Evolutionary conservation across 2,329 filamentous ascomycete genomes (phyloP).

Genomic region (Neofusicoccum cordaticola): DNA sequence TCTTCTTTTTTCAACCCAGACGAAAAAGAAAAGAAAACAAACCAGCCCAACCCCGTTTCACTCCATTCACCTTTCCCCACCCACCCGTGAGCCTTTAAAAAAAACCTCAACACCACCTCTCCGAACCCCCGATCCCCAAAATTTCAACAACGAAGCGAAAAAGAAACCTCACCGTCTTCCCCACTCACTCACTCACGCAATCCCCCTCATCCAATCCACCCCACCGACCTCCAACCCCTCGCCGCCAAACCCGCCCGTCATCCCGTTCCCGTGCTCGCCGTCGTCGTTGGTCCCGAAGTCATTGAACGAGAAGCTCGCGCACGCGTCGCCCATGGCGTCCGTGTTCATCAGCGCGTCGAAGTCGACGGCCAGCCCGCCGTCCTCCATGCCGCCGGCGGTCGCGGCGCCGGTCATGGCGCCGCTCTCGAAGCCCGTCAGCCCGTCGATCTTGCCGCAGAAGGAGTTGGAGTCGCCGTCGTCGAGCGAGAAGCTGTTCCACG

Average conservation of each 20-base stretch:
- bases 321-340: slow-evolving; percentile 39
- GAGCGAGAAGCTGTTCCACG: slow-evolving; percentile 21
- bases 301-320: slow-evolving; percentile 22
- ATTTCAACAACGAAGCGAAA: background rate
- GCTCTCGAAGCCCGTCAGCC: background rate
- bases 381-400: slow-evolving; percentile 24
- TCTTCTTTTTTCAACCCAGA: no score
- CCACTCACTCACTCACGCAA: background rate
- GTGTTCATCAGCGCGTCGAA: slow-evolving; percentile 41
- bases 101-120: background rate
- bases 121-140: background rate
- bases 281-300: slow-evolving; percentile 14
- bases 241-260: background rate
- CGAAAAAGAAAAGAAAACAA: no score
- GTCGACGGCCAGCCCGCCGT: slow-evolving; percentile 40
- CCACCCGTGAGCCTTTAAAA: background rate
- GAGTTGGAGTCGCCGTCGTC: slow-evolving; percentile 4
- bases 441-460: slow-evolving; percentile 10
- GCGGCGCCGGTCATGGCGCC: background rate
- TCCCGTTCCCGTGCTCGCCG: background rate
- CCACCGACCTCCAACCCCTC: background rate
- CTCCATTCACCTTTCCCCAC: background rate
- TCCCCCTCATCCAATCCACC: slow-evolving; percentile 13
- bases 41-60: background rate
- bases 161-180: background rate